Percentiles rank a stretch among this genome's conserved stretches.
These are phyloP conservation scores for Dillenia turbinata DNA, from an alignment of 164 flowering plant genomes.

Conservation along the genomic window DNA sequence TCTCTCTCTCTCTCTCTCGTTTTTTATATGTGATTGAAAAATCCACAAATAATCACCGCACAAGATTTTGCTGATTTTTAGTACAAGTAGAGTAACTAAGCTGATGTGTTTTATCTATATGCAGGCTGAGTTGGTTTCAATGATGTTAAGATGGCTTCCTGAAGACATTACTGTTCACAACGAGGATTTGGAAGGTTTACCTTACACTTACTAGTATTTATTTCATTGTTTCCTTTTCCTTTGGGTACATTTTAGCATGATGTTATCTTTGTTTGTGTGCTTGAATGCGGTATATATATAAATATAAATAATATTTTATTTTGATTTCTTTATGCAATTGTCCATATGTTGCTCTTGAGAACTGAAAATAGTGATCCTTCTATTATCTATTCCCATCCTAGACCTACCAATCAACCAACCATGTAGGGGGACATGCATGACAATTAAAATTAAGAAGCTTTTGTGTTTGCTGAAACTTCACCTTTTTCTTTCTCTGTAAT, in stretches of 20 bases:
- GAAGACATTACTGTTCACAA: conserved; percentile 99
- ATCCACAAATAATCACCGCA: too few species aligned
- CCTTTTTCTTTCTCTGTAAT: neutral
- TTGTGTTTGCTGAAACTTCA: neutral
- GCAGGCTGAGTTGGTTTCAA: conserved; percentile 90
- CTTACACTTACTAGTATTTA: neutral
- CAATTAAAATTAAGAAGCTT: conserved; percentile 2
- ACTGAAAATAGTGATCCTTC: too few species aligned
- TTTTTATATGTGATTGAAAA: neutral
- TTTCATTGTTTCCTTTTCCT: neutral
- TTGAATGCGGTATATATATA: too few species aligned
- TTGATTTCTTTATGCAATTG: too few species aligned
- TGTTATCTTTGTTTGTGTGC: too few species aligned
- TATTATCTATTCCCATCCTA: too few species aligned
- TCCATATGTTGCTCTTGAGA: too few species aligned
- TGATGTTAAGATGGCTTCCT: conserved; percentile 98
- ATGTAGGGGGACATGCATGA: too few species aligned
- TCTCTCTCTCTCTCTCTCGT: conserved; percentile 3
- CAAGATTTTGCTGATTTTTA: too few species aligned
- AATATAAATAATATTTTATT: too few species aligned
- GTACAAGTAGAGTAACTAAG: too few species aligned
- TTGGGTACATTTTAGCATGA: neutral
- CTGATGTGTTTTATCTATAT: conserved; percentile 3
- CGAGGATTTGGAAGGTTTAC: conserved; percentile 95
- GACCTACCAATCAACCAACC: too few species aligned